Evolutionary conservation across 1,284 basidiomycete species (phyloP).

Genomic region (Ganoderma resinaceum): DNA sequence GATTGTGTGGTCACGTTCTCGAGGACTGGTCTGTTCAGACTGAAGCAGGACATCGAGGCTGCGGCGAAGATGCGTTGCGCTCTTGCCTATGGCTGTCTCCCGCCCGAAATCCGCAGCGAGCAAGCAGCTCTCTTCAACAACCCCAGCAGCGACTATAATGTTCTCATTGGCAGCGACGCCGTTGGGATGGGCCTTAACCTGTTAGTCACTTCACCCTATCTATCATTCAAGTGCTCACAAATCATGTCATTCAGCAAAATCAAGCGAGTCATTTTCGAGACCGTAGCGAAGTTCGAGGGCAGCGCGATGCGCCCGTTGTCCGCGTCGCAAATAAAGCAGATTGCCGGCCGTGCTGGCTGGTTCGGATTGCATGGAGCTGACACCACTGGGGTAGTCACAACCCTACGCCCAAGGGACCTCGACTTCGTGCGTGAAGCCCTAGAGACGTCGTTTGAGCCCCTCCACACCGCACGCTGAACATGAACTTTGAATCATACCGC

Average conservation of each 20-base stretch:
- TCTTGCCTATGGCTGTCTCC: conserved; percentile 89
- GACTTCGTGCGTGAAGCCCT: conserved; percentile 60
- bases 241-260: conserved; percentile 72
- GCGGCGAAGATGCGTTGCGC: conserved; percentile 80
- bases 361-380: conserved; percentile 75
- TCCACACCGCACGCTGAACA: conserved; percentile 45
- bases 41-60: conserved; percentile 80
- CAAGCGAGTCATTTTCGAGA: conserved; percentile 87
- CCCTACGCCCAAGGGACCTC: conserved; percentile 74
- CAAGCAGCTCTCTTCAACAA: conserved; percentile 93
- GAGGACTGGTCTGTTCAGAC: conserved; percentile 76
- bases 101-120: conserved; percentile 88
- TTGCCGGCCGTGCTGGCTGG: conserved; percentile 94
- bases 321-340: conserved; percentile 92
- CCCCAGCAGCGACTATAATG: conserved; percentile 77
- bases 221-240: conserved; percentile 5
- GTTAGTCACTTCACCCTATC: conserved; percentile 53
- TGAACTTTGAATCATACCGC: conserved; percentile 35
- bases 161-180: conserved; percentile 92
- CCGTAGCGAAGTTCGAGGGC: conserved; percentile 81
- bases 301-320: conserved; percentile 59
- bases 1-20: conserved; percentile 95
- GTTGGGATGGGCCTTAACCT: conserved; percentile 97
- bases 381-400: conserved; percentile 75
- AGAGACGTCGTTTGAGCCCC: conserved; percentile 43